These are phyloP conservation scores for Sinapis alba DNA, from an alignment of 441 rosid genomes.

Conservation along the genomic window DNA sequence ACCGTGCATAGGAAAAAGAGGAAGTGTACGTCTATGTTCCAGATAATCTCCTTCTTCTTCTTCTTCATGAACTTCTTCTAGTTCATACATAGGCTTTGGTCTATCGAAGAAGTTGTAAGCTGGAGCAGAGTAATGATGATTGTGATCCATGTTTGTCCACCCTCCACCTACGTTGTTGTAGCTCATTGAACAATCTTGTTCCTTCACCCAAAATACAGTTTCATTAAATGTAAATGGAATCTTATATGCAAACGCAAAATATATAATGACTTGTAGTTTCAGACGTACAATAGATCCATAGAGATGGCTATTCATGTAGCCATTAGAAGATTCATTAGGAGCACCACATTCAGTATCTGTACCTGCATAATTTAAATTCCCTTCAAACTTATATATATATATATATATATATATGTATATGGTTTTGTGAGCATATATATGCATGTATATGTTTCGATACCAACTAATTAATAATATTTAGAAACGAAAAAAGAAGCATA, in stretches of 20 bases:
- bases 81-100: slow-evolving; percentile 41
- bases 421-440: slow-evolving; percentile 7
- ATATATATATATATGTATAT: no score
- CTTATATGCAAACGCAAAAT: background rate
- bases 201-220: background rate
- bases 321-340: slow-evolving; percentile 46
- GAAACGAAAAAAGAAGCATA: background rate
- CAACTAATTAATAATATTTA: background rate
- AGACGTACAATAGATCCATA: slow-evolving; percentile 56
- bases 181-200: slow-evolving; percentile 65
- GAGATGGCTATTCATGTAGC: slow-evolving; percentile 63
- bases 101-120: slow-evolving; percentile 49
- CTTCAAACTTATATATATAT: slow-evolving; percentile 46
- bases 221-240: background rate
- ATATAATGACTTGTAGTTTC: slow-evolving; percentile 6
- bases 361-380: slow-evolving; percentile 52
- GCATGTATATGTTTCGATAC: background rate
- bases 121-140: slow-evolving; percentile 40
- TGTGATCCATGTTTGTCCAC: slow-evolving; percentile 56
- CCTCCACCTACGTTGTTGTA: slow-evolving; percentile 44
- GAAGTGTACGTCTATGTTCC: slow-evolving; percentile 72
- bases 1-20: slow-evolving; percentile 82
- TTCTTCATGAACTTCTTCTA: slow-evolving; percentile 39
- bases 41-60: slow-evolving; percentile 32
- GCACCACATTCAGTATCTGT: slow-evolving; percentile 52